Evolutionary conservation across 176 grass and related monocot genomes (phyloP), one percentile per base, ranked within the genome.

Genomic region (Zoysia japonica): DNA sequence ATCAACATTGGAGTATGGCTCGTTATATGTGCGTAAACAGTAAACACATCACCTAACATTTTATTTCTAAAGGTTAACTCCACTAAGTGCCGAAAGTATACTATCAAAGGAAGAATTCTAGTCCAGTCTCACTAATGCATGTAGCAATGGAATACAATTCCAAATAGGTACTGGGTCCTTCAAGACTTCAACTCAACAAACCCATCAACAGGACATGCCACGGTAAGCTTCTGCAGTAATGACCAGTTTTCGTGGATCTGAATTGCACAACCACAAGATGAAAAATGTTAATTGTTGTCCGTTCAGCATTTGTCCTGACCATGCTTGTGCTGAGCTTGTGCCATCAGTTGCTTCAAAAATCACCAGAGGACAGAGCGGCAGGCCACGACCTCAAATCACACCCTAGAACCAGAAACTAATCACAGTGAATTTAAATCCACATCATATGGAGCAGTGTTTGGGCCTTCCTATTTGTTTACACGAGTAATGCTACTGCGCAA

Each of bases 221-320:
- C 9, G 5, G 51, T 43, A 47, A 68, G 2, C 9, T 28, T 73
- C 66, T 28, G 53, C 40, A 56, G 45, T 15, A 44, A 38, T 14
- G 45, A 45, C 44, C 37, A 80, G 17, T 65, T 65, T 39, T 17
- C 8, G 43, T 62, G 17, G 36, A 76, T 46, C 59, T 28, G 12
- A 39, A 87, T 17, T 67, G 46, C 46, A 45, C 20, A 81, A 67
- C 51, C 65, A 82, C 20, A 17, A 7, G 63, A 64, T 28, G 28
- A 28, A 28, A 28, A 28, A 28, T 28, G 48, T 45, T 64, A 59
- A 55, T 54, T 45, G 45, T 19, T 74, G 50, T 7, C 6, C 11
- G 62, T 46, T 52, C 19, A 20, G n/a, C 2, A 5, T 40, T 70
- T 9, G 14, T 9, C 17, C 36, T 35, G 3, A 62, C 65, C 9